Evolutionary conservation across 1,284 basidiomycete genomes (phyloP), one percentile per base, ranked within the genome.

Genomic region (Singerocomus inundabilis): DNA sequence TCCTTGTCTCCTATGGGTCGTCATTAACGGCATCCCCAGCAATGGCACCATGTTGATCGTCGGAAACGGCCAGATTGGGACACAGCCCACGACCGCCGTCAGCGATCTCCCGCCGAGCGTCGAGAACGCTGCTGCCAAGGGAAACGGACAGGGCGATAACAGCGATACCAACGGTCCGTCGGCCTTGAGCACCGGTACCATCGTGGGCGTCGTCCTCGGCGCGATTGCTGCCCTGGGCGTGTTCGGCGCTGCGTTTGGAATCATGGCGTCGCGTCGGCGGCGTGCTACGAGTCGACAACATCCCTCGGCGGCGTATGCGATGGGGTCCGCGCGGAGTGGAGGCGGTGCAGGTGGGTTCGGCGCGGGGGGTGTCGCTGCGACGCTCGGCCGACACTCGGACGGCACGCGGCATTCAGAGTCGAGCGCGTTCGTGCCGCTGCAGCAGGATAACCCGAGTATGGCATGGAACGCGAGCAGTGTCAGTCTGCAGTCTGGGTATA

Each of bases 21-120:
- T 83, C 34, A 74, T 93, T 58, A 76, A 88, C 58, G 93, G 91
- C 43, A 83, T 97, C 16, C 93, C 93, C 0, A 88, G 84, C 48
- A 85, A 85, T 49, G 93, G 88, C 0, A 78, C 80, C 0, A 79
- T 79, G 68, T 75, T 93, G 51, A 88, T 81, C 57, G 77, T 93
- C 37, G 93, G 93, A n/a, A 84, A 74, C 54, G 92, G 93, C 25
- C 72, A 82, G 55, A 75, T 95, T 29, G 91, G 82, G 39, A 67
- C 69, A 0, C 92, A 95, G 64, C 76, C 84, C 0, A 73, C 74
- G 0, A 52, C 61, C 6, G 58, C 72, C 1, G 75, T 70, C 6
- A 71, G 72, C 8, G 64, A 65, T 4, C 77, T 94, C 9, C 90
- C 90, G 2, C 6, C 31, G 29, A 66, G 51, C 35, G 26, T 51